Conservation (phyloP, 331 rosid species). For the Acacia concinna region DNA sequence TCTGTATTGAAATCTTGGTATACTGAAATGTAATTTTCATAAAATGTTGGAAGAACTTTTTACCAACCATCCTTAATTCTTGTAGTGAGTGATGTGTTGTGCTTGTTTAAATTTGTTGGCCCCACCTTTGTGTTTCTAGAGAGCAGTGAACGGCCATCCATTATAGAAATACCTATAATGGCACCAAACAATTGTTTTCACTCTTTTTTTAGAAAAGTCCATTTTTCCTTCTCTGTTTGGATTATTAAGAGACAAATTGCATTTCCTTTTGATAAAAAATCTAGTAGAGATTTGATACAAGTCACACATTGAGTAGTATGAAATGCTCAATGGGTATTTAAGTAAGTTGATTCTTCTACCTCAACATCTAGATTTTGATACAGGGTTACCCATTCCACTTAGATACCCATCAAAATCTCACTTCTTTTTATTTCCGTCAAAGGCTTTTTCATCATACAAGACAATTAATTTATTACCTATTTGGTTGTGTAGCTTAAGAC, state of each 20-base stretch:
- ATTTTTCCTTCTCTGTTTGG: neutral
- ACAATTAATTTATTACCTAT: neutral
- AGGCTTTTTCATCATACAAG: neutral
- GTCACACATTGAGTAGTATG: too few relatives aligned
- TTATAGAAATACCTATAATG: neutral
- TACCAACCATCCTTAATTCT: neutral
- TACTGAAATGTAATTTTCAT: slow-evolving; percentile 8
- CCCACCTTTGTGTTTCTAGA: neutral
- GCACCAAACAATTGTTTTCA: neutral
- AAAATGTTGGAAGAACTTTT: neutral
- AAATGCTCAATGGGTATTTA: too few relatives aligned
- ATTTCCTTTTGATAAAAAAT: slow-evolving; percentile 3
- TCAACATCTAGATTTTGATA: too few relatives aligned
- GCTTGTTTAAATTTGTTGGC: slow-evolving; percentile 25
- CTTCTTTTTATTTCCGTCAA: neutral
- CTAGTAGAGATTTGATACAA: too few relatives aligned
- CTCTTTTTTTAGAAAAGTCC: too few relatives aligned
- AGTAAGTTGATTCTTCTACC: neutral
- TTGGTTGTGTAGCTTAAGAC: neutral
- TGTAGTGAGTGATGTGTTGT: slow-evolving; percentile 8
- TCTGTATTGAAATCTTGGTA: slow-evolving; percentile 22
- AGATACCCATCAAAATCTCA: neutral
- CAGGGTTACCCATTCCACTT: neutral
- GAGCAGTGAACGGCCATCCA: neutral
- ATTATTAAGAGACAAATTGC: slow-evolving; percentile 4